These are phyloP conservation scores for Hordeum pubiflorum DNA, from an alignment of 202 grass and related monocot genomes.

Conservation along the genomic window DNA sequence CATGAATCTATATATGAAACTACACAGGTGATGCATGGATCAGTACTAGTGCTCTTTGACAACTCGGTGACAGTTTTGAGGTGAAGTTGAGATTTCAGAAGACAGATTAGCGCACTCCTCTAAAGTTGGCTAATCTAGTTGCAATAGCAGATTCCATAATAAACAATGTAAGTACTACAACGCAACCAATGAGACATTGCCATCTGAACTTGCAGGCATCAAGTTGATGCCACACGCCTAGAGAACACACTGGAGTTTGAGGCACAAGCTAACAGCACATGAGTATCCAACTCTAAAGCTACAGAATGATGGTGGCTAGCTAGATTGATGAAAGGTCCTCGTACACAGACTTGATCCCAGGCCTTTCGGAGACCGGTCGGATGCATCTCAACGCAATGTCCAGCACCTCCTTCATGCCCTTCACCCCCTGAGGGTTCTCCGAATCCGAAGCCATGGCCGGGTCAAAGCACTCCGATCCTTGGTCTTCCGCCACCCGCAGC, in stretches of 20 bases:
- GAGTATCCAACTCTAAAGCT: slow-evolving; percentile 34
- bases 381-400: slow-evolving; percentile 94
- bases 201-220: slow-evolving; percentile 51
- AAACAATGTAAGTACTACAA: background rate
- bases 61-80: background rate
- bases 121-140: background rate
- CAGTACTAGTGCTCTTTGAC: background rate
- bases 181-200: slow-evolving; percentile 15
- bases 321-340: slow-evolving; percentile 95
- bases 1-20: background rate
- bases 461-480: slow-evolving; percentile 71
- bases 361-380: slow-evolving; percentile 58
- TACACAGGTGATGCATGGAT: background rate
- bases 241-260: slow-evolving; percentile 23
- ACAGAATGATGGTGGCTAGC: slow-evolving; percentile 10
- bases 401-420: slow-evolving; percentile 83
- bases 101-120: background rate
- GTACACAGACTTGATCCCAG: slow-evolving; percentile 92
- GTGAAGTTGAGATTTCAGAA: background rate
- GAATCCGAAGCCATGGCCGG: slow-evolving; percentile 48
- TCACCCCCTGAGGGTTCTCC: slow-evolving; percentile 46
- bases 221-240: slow-evolving; percentile 49
- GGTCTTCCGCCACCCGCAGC: slow-evolving; percentile 63
- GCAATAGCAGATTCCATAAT: background rate
- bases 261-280: slow-evolving; percentile 25